A percentile compares a stretch with the other conserved stretches of the same genome.
Conservation (phyloP, 2,329 filamentous ascomycete species). For the Ramichloridium luteum region DNA sequence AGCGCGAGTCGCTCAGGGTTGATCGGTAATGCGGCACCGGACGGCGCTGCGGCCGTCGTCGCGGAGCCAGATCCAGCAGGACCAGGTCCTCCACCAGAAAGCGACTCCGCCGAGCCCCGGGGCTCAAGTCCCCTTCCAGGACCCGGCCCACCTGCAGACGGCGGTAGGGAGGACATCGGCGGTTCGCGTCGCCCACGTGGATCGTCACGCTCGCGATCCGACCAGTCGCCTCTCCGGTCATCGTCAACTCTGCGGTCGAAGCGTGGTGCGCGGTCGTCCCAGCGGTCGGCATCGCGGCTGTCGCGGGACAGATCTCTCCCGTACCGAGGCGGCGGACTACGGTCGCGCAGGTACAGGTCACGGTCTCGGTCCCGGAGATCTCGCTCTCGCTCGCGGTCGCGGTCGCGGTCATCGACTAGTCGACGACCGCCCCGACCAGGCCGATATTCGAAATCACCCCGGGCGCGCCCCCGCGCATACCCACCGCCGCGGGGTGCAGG, state of each 20-base stretch:
- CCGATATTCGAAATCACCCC: slow-evolving; percentile 40
- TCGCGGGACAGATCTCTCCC: slow-evolving; percentile 38
- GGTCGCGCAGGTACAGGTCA: slow-evolving; percentile 45
- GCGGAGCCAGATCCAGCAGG: too few relatives aligned
- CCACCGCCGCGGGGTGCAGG: slow-evolving; percentile 31
- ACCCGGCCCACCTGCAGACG: too few relatives aligned
- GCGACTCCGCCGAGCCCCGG: slow-evolving; percentile 16
- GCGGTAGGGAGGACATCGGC: slow-evolving; percentile 11
- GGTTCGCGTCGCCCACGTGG: slow-evolving; percentile 22
- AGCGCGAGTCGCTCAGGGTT: slow-evolving; percentile 23
- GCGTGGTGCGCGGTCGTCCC: slow-evolving; percentile 29
- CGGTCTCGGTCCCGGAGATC: slow-evolving; percentile 29
- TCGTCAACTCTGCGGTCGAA: slow-evolving; percentile 33
- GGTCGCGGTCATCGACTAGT: slow-evolving; percentile 31
- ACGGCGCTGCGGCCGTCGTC: slow-evolving; percentile 8
- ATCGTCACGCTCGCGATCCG: slow-evolving; percentile 29
- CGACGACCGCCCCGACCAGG: slow-evolving; percentile 34
- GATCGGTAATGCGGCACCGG: slow-evolving; percentile 16
- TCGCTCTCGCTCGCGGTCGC: too few relatives aligned
- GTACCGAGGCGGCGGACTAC: slow-evolving; percentile 37
- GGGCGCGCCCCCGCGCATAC: slow-evolving; percentile 35
- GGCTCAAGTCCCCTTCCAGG: slow-evolving; percentile 20
- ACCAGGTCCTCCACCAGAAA: too few relatives aligned
- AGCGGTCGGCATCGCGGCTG: slow-evolving; percentile 26
- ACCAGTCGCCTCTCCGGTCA: slow-evolving; percentile 27